These are phyloP conservation scores for Russula vinacea DNA, from an alignment of 768 basidiomycete species.

Conservation along the genomic window DNA sequence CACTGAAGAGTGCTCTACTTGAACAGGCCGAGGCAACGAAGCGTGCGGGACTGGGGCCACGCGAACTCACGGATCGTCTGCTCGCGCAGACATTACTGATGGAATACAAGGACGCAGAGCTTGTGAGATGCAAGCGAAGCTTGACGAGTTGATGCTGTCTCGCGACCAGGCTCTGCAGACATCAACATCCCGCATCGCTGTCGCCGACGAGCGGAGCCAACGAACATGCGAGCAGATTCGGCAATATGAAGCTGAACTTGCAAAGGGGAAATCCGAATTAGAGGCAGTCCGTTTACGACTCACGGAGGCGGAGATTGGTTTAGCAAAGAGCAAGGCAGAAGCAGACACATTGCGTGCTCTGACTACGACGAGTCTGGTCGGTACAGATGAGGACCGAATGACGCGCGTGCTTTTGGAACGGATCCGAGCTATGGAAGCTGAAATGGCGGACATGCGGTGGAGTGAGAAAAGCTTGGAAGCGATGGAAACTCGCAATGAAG, in stretches of 20 bases:
- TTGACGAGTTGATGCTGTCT: constrained; percentile 66
- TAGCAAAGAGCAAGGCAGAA: constrained; percentile 89
- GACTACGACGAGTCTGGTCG: constrained; percentile 27
- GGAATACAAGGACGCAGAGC: constrained; percentile 79
- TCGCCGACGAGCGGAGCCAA: constrained; percentile 34
- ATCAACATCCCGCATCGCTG: constrained; percentile 62
- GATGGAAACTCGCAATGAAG: too few species aligned
- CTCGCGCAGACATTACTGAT: constrained; percentile 67
- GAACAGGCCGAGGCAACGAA: constrained; percentile 54
- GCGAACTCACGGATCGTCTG: constrained; percentile 74
- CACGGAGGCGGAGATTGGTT: constrained; percentile 82
- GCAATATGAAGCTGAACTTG: too few species aligned
- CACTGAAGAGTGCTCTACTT: constrained; percentile 66
- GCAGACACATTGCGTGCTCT: constrained; percentile 58
- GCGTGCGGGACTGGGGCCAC: constrained; percentile 41
- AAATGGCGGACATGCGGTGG: constrained; percentile 35
- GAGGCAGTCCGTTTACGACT: constrained; percentile 65
- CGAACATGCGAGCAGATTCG: too few species aligned
- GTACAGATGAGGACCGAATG: constrained; percentile 76
- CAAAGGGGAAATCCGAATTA: too few species aligned
- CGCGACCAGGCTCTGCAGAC: constrained; percentile 78
- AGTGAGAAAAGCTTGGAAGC: too few species aligned
- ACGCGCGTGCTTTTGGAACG: constrained; percentile 69
- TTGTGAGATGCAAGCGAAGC: constrained; percentile 56
- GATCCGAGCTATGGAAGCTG: constrained; percentile 37